Conservation (phyloP, 2,329 filamentous ascomycete species). For the Cytospora leucostoma region DNA sequence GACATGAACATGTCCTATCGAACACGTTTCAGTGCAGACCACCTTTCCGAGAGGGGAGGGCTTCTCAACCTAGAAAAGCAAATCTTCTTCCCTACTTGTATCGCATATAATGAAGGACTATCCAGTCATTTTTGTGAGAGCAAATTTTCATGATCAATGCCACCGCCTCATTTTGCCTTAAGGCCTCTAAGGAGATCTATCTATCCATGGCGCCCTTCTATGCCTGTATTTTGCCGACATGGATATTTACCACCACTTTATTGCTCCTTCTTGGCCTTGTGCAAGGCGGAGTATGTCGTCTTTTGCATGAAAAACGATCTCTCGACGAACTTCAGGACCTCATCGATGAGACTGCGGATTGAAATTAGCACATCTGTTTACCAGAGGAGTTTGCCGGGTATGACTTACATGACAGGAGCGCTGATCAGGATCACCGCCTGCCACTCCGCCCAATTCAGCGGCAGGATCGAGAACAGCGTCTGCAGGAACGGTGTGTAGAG, state of each 20-base stretch:
- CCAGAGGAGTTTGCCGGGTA: background rate
- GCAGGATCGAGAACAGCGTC: constrained; percentile 84
- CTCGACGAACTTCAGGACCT: constrained; percentile 78
- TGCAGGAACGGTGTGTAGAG: constrained; percentile 91
- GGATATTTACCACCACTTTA: constrained; percentile 36
- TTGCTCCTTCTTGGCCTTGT: constrained; percentile 56
- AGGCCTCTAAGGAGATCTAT: constrained; percentile 23
- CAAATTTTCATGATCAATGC: background rate
- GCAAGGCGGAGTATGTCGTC: constrained; percentile 39
- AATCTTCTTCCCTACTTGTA: background rate
- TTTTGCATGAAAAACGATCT: constrained; percentile 63
- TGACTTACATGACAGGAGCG: constrained; percentile 84
- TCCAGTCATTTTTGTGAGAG: background rate
- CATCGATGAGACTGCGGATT: constrained; percentile 69
- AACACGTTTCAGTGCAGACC: background rate
- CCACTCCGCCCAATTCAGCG: constrained; percentile 86
- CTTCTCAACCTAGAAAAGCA: too few species aligned
- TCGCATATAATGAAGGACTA: background rate
- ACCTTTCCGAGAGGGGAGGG: background rate
- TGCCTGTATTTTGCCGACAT: constrained; percentile 20
- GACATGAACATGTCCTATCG: constrained; percentile 2
- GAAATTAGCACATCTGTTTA: constrained; percentile 16
- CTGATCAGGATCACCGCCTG: constrained; percentile 87
- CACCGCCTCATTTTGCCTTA: background rate
- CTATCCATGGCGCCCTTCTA: constrained; percentile 25